Conservation (phyloP, 108 stramenopile genomes). For the Fragilaria crotonensis region DNA sequence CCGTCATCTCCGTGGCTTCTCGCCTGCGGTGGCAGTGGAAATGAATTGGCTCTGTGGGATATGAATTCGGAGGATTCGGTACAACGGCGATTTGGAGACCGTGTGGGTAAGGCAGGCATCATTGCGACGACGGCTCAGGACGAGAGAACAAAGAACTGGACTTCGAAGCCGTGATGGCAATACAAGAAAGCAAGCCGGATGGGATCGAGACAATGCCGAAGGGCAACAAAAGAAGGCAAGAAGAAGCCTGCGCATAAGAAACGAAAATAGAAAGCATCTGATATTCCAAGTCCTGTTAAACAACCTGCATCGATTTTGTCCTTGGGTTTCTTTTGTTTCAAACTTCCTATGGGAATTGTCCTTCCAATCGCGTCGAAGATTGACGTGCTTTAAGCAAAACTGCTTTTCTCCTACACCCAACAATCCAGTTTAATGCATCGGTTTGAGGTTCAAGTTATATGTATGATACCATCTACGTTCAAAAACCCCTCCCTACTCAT, state of each 20-base stretch:
- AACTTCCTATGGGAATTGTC: no score
- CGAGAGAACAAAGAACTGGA: constrained; percentile 22
- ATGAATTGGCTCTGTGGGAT: constrained; percentile 92
- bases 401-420: no score
- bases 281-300: no score
- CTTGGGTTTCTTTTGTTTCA: no score
- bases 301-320: no score
- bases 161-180: constrained; percentile 70
- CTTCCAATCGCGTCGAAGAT: no score
- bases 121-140: neutral
- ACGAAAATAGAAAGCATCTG: no score
- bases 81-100: constrained; percentile 59
- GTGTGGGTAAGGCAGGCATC: constrained; percentile 18
- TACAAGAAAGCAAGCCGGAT: neutral
- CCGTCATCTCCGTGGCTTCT: constrained; percentile 83
- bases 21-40: constrained; percentile 85
- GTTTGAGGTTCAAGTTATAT: no score
- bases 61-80: constrained; percentile 61
- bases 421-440: no score
- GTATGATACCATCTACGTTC: no score
- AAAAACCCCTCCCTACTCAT: no score
- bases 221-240: neutral
- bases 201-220: neutral
- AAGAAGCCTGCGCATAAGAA: neutral
- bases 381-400: no score